phyloP scores from a whole-genome alignment of 192 early-diverging fungal species.

The Gigaspora rosea region DNA sequence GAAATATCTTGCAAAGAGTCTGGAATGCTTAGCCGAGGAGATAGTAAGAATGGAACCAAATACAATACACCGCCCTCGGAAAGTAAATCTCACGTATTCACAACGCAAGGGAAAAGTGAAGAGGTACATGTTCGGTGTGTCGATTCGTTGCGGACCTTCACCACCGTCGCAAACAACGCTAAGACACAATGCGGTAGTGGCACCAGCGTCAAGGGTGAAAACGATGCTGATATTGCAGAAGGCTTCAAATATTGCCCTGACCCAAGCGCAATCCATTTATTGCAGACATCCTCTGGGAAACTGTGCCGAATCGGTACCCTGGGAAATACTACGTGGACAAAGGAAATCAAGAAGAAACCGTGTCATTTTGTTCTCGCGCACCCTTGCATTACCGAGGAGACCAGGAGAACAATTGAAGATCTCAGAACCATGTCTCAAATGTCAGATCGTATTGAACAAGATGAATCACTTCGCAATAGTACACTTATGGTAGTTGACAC shows the following conservation, averaged over 20 bases:
- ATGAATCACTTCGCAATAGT: neutral
- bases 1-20: slow-evolving; percentile 2
- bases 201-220: slow-evolving; percentile 10
- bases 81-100: slow-evolving; percentile 13
- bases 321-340: neutral
- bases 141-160: neutral
- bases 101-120: neutral
- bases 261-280: neutral
- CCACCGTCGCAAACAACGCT: neutral
- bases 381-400: neutral
- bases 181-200: neutral
- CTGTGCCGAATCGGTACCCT: slow-evolving; percentile 12
- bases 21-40: neutral
- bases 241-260: slow-evolving; percentile 1
- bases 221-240: neutral
- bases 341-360: neutral
- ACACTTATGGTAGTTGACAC: slow-evolving; percentile 4
- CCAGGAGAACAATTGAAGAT: neutral
- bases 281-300: slow-evolving; percentile 14
- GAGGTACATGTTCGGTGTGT: slow-evolving; percentile 10
- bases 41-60: slow-evolving; percentile 9
- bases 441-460: neutral
- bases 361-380: neutral
- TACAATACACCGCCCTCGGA: neutral
- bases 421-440: neutral